Evolutionary conservation across 768 basidiomycete species (phyloP).

Genomic region (Leccinum variicolor): DNA sequence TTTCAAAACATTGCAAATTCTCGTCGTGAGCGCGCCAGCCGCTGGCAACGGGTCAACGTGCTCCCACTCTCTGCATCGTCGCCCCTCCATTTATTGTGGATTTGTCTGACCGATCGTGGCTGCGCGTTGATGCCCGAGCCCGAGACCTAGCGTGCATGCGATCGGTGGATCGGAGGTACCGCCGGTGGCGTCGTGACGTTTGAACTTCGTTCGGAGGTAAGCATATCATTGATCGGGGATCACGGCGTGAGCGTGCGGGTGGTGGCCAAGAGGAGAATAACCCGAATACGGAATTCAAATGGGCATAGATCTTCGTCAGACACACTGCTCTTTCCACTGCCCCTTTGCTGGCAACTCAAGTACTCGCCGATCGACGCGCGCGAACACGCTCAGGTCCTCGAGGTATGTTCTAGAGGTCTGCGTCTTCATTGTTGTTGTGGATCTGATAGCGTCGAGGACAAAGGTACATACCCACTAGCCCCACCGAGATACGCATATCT

Average conservation of each 20-base stretch:
- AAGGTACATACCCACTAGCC: not conserved
- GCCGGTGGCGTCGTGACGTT: not conserved
- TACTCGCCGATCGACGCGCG: conserved; percentile 38
- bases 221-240: not conserved
- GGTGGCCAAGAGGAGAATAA: not conserved
- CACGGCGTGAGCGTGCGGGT: not conserved
- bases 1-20: not conserved
- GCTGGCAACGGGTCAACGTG: conserved; percentile 12
- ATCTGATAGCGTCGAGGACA: conserved; percentile 40
- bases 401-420: conserved; percentile 63
- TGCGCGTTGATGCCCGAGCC: conserved; percentile 61
- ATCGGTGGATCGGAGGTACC: not conserved
- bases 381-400: conserved; percentile 42
- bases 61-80: conserved; percentile 53
- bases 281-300: not conserved
- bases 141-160: conserved; percentile 40
- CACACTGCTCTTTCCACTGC: not conserved
- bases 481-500: not conserved
- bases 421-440: conserved; percentile 56
- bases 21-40: not conserved
- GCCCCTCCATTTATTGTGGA: conserved; percentile 55
- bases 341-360: not conserved
- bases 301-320: conserved; percentile 1
- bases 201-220: not conserved
- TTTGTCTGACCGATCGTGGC: conserved; percentile 14